These are phyloP conservation scores for Russula brevipes DNA, from an alignment of 768 basidiomycete species.

Conservation along the genomic window DNA sequence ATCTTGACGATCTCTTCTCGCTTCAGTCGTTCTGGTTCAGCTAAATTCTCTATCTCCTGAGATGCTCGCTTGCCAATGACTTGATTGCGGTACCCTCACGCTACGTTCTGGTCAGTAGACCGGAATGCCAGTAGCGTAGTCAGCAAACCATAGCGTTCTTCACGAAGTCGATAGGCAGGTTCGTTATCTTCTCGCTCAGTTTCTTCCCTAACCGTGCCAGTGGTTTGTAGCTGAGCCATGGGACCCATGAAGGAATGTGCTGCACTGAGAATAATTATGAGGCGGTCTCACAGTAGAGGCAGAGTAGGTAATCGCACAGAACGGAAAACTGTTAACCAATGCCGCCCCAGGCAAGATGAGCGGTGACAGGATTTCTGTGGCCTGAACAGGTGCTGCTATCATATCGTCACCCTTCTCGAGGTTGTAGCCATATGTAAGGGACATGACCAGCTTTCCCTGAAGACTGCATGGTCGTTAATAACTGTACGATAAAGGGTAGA, in stretches of 20 bases:
- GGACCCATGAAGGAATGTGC: conserved; percentile 13
- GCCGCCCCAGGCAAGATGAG: conserved; percentile 1
- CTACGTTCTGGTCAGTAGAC: neutral
- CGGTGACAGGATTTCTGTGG: neutral
- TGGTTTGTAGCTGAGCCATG: conserved; percentile 5
- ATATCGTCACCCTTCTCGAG: neutral
- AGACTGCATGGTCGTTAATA: neutral
- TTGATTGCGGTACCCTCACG: neutral
- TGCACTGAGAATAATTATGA: conserved; percentile 1
- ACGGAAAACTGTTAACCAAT: conserved; percentile 7
- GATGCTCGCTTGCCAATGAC: conserved; percentile 1
- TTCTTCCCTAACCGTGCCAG: neutral
- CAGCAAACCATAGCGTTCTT: conserved; percentile 1
- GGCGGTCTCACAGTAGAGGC: neutral
- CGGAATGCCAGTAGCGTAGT: neutral
- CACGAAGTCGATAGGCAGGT: conserved; percentile 11
- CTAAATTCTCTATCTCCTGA: neutral
- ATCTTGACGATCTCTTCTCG: neutral
- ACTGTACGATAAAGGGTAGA: neutral
- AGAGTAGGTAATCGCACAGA: neutral
- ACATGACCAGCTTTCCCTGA: conserved; percentile 3
- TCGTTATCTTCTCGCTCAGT: neutral
- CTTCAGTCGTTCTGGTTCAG: neutral
- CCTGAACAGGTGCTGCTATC: neutral
- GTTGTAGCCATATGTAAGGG: conserved; percentile 9